Base-by-base conservation (phyloP, 148 eudicot genomes). In the Mesembryanthemum crystallinum region DNA sequence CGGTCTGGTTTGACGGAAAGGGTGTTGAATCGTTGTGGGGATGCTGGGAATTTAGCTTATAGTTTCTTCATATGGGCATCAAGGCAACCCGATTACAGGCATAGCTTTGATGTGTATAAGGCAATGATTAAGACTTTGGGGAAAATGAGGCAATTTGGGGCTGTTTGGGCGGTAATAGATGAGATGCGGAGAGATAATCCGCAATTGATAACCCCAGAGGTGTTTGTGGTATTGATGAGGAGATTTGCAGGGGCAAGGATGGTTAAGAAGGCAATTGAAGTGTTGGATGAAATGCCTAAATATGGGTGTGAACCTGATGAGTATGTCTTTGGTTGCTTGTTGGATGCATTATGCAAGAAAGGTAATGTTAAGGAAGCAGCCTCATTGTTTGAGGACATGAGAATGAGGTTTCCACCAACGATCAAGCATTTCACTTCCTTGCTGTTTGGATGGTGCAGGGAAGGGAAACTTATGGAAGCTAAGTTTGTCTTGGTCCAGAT, bases 331-430 rank as follows among this genome's bases (percentile, higher is more conserved):
- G 98, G 97, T 72, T 94, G 96, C 73, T 84, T 94, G 85, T 83
- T 94, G 79, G 97, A 94, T 82, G 97, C 98, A 4, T 86, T 94
- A 84, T 88, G 94, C 42, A 94, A 94, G 85, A 94, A 92, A 77
- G 97, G 98, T n/a, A 86, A 92, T 80, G 92, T 89, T 11, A 94
- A 94, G 76, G 96, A 94, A 74, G 98, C 98, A 10, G 93, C 98
- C 27, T 79, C 78, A 3, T 73, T 94, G 87, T 94, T 90, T 81
- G 98, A 89, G 72, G 98, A 94, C 67, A 92, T 89, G 96, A 86
- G 91, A 67, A 58, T 76, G 67, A 77, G 86, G 82, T 94, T 94
- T 86, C 76, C 76, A 28, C 98, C 93, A 4, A 90, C 87, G 3
- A 77, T 94, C 29, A 92, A 76, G 86, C 98, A 94, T 89, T 94